Percentiles rank a stretch among this genome's conserved stretches.
Evolutionary conservation across 257 asterid genomes (phyloP).

Genomic region (Solanum medicagineum): DNA sequence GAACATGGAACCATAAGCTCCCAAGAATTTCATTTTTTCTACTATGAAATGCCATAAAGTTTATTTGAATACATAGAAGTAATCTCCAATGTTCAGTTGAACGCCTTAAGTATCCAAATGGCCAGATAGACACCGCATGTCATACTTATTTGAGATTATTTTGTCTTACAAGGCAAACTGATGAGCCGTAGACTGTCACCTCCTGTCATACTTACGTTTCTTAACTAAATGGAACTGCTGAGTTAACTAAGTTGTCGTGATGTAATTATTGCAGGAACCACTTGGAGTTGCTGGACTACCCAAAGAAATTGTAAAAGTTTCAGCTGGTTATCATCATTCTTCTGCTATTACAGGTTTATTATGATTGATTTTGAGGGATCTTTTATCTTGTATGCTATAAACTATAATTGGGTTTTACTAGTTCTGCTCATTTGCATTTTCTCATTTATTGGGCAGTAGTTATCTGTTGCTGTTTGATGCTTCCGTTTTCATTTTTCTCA

Average conservation of each 20-base stretch:
- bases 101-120: neutral
- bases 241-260: neutral
- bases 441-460: neutral
- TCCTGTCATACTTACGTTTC: neutral
- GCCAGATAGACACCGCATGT: neutral
- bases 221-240: neutral
- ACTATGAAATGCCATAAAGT: neutral
- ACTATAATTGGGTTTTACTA: neutral
- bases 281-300: slow-evolving; percentile 48
- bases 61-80: neutral
- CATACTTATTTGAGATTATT: neutral
- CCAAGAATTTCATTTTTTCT: neutral
- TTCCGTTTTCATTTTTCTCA: neutral
- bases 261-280: slow-evolving; percentile 52
- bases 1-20: no score
- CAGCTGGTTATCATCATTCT: slow-evolving; percentile 96
- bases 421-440: neutral
- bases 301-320: slow-evolving; percentile 38
- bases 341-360: slow-evolving; percentile 80
- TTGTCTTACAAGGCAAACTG: neutral
- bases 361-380: neutral
- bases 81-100: neutral
- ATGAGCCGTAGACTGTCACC: neutral
- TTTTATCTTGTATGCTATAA: neutral
- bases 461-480: neutral